phyloP scores from a whole-genome alignment of 1,284 basidiomycete genomes.

The Ustilago crameri region DNA sequence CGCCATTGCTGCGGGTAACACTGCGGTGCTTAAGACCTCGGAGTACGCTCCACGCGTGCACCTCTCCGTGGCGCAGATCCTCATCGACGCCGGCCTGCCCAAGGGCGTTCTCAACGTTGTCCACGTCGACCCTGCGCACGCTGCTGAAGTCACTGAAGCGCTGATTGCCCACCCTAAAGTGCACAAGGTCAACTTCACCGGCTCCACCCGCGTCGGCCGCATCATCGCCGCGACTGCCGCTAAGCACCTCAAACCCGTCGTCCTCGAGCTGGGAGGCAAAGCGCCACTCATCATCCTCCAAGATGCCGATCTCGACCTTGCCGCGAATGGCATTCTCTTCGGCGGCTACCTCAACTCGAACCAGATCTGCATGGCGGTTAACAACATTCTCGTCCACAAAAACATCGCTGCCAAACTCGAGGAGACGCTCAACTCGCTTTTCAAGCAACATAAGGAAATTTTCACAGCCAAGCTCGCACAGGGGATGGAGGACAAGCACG shows the following conservation, averaged over 20 bases:
- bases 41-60: constrained; percentile 74
- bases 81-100: constrained; percentile 74
- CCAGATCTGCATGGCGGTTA: constrained; percentile 79
- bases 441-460: constrained; percentile 69
- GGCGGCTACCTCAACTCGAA: constrained; percentile 76
- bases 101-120: constrained; percentile 75
- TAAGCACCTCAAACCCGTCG: constrained; percentile 76
- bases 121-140: constrained; percentile 72
- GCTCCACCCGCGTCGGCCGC: constrained; percentile 77
- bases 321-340: constrained; percentile 70
- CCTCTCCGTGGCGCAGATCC: constrained; percentile 71
- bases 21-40: constrained; percentile 75
- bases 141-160: constrained; percentile 71
- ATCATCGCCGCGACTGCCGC: constrained; percentile 85
- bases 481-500: constrained; percentile 36
- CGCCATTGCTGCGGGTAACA: constrained; percentile 76
- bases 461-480: constrained; percentile 39
- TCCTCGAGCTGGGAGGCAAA: constrained; percentile 71
- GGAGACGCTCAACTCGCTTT: constrained; percentile 69
- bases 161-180: constrained; percentile 74
- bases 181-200: constrained; percentile 71
- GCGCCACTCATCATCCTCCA: constrained; percentile 72
- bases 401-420: constrained; percentile 69
- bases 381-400: constrained; percentile 75
- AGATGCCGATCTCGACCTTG: constrained; percentile 75